Conservation (phyloP, 2,329 filamentous ascomycete species). For the Neofusicoccum laricinum region DNA sequence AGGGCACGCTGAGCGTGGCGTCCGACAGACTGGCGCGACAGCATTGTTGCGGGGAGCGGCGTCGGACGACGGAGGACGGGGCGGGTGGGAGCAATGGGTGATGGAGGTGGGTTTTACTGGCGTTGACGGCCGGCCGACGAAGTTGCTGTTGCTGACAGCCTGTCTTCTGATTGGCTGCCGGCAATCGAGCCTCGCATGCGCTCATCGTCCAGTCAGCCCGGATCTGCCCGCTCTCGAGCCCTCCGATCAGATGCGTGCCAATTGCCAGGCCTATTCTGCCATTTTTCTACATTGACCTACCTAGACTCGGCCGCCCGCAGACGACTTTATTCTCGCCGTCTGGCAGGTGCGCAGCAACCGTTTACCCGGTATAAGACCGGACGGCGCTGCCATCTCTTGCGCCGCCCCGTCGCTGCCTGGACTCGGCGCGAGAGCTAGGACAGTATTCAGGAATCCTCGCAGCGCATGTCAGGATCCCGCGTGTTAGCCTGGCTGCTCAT, state of each 20-base stretch:
- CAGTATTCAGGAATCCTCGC: no score
- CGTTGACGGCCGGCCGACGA: slow-evolving; percentile 20
- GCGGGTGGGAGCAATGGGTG: slow-evolving; percentile 47
- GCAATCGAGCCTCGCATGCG: neutral
- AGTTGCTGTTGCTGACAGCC: slow-evolving; percentile 14
- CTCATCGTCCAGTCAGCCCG: neutral
- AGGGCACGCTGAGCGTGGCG: slow-evolving; percentile 62
- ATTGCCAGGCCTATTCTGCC: neutral
- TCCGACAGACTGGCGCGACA: slow-evolving; percentile 65
- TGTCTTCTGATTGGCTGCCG: slow-evolving; percentile 10
- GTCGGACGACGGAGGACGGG: slow-evolving; percentile 44
- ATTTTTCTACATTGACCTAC: no score
- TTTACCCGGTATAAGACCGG: no score
- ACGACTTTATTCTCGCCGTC: no score
- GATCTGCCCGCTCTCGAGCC: neutral
- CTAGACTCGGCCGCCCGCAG: no score
- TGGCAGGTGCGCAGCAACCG: no score
- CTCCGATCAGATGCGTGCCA: neutral
- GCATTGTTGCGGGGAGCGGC: slow-evolving; percentile 51
- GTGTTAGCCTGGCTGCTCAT: neutral
- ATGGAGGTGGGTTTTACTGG: slow-evolving; percentile 36
- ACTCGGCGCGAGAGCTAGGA: neutral
- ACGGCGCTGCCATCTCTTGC: neutral
- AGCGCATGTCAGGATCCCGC: neutral
- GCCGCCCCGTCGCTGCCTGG: neutral